A percentile compares a stretch with the other conserved stretches of the same genome.
Evolutionary conservation across 2,329 filamentous ascomycete species (phyloP).

Genomic region (Alternaria gaisen): DNA sequence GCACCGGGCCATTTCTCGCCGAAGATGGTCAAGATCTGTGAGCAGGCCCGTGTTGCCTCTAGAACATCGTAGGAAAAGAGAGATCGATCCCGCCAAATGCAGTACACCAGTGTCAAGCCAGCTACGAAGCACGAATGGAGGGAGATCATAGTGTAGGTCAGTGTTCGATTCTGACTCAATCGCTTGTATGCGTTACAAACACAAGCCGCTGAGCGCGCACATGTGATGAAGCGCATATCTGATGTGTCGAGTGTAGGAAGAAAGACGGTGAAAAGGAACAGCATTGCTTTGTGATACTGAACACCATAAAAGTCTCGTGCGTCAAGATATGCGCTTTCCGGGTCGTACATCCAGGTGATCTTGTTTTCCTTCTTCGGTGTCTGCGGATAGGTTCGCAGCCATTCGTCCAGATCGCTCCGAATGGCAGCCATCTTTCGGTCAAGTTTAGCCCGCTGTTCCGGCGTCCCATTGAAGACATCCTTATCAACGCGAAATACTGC

Average conservation of each 20-base stretch:
- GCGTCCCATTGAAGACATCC: constrained; percentile 21
- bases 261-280: constrained; percentile 36
- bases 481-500: constrained; percentile 38
- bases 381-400: constrained; percentile 29
- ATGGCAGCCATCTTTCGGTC: constrained; percentile 33
- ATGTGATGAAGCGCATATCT: constrained; percentile 33
- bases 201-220: constrained; percentile 34
- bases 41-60: constrained; percentile 37
- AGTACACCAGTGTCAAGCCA: constrained; percentile 37
- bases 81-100: constrained; percentile 36
- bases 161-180: constrained; percentile 34
- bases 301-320: constrained; percentile 38
- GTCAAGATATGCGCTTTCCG: constrained; percentile 32
- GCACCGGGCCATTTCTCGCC: constrained; percentile 41
- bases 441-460: constrained; percentile 25
- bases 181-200: constrained; percentile 38
- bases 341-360: constrained; percentile 41
- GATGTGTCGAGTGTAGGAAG: constrained; percentile 28
- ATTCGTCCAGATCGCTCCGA: constrained; percentile 29
- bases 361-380: constrained; percentile 31
- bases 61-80: constrained; percentile 39
- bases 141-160: constrained; percentile 40
- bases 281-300: constrained; percentile 40
- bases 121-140: constrained; percentile 41
- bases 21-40: constrained; percentile 37